These are phyloP conservation scores for Ascochyta viciae-villosae DNA, from an alignment of 2,329 filamentous ascomycete genomes.

Conservation along the genomic window DNA sequence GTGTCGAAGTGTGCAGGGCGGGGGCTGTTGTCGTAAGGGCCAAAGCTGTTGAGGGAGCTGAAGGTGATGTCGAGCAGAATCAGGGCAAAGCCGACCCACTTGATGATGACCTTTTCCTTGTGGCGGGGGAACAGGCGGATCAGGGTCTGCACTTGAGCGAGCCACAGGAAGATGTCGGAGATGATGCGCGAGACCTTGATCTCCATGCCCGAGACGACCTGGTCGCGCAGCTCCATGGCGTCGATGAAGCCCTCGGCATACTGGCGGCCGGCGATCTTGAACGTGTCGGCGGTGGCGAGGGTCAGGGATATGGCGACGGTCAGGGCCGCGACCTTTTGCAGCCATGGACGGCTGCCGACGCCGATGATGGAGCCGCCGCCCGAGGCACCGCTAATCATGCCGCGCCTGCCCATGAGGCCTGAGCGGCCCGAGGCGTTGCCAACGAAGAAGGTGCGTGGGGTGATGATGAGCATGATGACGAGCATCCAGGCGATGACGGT, in stretches of 20 bases:
- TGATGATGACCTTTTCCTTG: slow-evolving; percentile 97
- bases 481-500: slow-evolving; percentile 92
- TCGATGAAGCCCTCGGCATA: slow-evolving; percentile 83
- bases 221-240: slow-evolving; percentile 73
- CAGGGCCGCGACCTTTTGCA: slow-evolving; percentile 75
- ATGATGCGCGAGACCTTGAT: slow-evolving; percentile 91
- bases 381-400: slow-evolving; percentile 81
- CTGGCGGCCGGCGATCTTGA: slow-evolving; percentile 81
- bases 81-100: slow-evolving; percentile 95
- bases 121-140: slow-evolving; percentile 96
- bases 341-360: slow-evolving; percentile 89
- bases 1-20: slow-evolving; percentile 81
- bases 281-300: slow-evolving; percentile 91
- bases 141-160: slow-evolving; percentile 94
- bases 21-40: slow-evolving; percentile 59
- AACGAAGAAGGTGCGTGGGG: slow-evolving; percentile 90
- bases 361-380: slow-evolving; percentile 71
- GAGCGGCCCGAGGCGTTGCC: slow-evolving; percentile 71
- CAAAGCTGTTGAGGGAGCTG: slow-evolving; percentile 88
- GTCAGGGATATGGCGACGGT: slow-evolving; percentile 82
- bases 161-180: slow-evolving; percentile 95
- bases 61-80: slow-evolving; percentile 92
- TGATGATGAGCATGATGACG: slow-evolving; percentile 92
- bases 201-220: slow-evolving; percentile 83
- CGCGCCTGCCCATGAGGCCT: slow-evolving; percentile 79